Conservation (phyloP, 805 yeast species). For the Maudiozyma saulgeensis region DNA sequence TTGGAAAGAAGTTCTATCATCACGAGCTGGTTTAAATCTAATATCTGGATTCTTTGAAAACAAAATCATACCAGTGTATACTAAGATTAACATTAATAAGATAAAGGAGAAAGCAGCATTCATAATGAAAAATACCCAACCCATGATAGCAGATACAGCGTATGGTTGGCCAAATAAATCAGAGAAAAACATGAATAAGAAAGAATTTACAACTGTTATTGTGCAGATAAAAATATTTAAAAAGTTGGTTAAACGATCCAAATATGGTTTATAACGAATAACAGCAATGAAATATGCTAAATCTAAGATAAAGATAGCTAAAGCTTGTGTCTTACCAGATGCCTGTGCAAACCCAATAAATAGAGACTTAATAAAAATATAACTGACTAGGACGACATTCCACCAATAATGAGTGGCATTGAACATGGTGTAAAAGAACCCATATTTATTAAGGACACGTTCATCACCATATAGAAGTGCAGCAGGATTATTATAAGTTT, state of each 20-base stretch:
- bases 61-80: conserved; percentile 49
- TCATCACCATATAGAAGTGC: conserved; percentile 77
- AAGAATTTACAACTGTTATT: conserved; percentile 68
- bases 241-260: conserved; percentile 74
- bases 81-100: conserved; percentile 60
- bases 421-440: conserved; percentile 85
- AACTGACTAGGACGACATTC: conserved; percentile 52
- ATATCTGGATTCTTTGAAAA: conserved; percentile 83
- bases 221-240: conserved; percentile 62
- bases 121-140: conserved; percentile 77
- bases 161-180: conserved; percentile 74
- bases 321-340: conserved; percentile 72
- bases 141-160: conserved; percentile 80
- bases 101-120: conserved; percentile 84
- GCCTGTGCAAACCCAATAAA: conserved; percentile 72
- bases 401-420: conserved; percentile 77
- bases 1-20: conserved; percentile 89
- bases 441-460: conserved; percentile 63
- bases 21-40: conserved; percentile 82
- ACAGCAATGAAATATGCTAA: conserved; percentile 56
- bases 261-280: conserved; percentile 59
- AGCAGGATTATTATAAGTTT: conserved; percentile 66
- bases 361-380: conserved; percentile 54
- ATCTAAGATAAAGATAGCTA: conserved; percentile 69
- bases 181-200: conserved; percentile 78